These are phyloP conservation scores for Colletotrichum neosansevieriae DNA, from an alignment of 2,329 filamentous ascomycete species.

Conservation along the genomic window DNA sequence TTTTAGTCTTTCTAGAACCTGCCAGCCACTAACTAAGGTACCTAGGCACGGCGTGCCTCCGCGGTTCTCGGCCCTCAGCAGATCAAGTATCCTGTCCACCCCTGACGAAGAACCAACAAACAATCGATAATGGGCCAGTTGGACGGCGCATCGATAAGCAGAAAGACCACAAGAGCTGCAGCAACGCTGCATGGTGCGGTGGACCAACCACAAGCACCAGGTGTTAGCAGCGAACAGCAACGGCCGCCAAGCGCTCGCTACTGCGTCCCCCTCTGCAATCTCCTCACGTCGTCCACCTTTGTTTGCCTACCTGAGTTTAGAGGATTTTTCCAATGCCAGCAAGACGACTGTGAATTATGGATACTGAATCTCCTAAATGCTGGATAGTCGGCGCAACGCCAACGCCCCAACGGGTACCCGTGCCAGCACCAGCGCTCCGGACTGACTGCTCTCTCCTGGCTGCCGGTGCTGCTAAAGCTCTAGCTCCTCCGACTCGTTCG, in stretches of 20 bases:
- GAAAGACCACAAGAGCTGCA: constrained; percentile 26
- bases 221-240: constrained; percentile 12
- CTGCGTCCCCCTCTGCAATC: constrained; percentile 14
- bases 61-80: neutral
- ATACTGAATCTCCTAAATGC: neutral
- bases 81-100: constrained; percentile 4
- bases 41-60: neutral
- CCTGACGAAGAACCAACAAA: constrained; percentile 32
- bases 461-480: neutral
- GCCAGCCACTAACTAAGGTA: too few species aligned
- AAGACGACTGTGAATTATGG: neutral
- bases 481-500: constrained; percentile 6
- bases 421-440: constrained; percentile 1
- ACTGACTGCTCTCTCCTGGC: neutral
- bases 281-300: constrained; percentile 26
- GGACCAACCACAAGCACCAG: constrained; percentile 23
- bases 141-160: constrained; percentile 1
- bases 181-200: constrained; percentile 26
- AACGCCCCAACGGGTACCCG: neutral
- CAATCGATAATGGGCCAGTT: constrained; percentile 12
- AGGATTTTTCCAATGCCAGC: neutral
- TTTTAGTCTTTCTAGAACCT: too few species aligned
- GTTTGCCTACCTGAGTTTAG: constrained; percentile 23
- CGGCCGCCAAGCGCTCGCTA: constrained; percentile 37
- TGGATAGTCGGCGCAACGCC: neutral